Conservation (phyloP, 495 filamentous ascomycete genomes). For the Neurospora cerealis region DNA sequence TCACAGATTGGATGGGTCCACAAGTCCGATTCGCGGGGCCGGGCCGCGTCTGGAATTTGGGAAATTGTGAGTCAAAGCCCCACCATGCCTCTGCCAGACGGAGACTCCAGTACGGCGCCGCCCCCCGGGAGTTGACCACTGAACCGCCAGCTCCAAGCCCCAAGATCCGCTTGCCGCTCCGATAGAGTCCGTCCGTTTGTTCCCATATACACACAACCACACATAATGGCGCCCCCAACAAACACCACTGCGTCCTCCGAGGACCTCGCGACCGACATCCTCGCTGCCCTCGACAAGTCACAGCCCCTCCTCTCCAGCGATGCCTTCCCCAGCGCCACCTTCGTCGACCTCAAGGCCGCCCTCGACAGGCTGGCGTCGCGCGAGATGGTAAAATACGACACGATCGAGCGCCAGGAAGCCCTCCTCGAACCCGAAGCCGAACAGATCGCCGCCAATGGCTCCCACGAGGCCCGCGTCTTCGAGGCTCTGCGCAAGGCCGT, state of each 20-base stretch:
- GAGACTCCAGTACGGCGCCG: neutral
- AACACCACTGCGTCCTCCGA: constrained; percentile 13
- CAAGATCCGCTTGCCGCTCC: neutral
- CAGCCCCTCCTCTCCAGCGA: constrained; percentile 61
- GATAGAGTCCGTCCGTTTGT: neutral
- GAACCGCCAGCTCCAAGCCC: neutral
- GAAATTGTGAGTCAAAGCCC: neutral
- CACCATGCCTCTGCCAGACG: neutral
- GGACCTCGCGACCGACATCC: constrained; percentile 55
- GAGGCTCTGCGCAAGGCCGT: constrained; percentile 68
- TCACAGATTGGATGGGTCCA: neutral
- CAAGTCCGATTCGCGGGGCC: neutral
- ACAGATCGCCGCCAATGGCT: constrained; percentile 70
- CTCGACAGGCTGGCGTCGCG: constrained; percentile 76
- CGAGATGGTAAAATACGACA: constrained; percentile 78
- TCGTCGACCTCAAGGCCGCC: constrained; percentile 70
- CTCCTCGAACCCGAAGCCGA: constrained; percentile 70
- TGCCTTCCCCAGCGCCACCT: constrained; percentile 64
- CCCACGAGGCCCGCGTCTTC: constrained; percentile 92
- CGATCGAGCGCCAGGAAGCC: constrained; percentile 68
- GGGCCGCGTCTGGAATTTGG: neutral
- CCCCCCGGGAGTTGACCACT: neutral
- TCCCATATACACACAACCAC: neutral
- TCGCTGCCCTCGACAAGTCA: constrained; percentile 53
- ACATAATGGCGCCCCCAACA: neutral